phyloP scores from a whole-genome alignment of 495 filamentous ascomycete species.

The Lophiostoma macrostomum region DNA sequence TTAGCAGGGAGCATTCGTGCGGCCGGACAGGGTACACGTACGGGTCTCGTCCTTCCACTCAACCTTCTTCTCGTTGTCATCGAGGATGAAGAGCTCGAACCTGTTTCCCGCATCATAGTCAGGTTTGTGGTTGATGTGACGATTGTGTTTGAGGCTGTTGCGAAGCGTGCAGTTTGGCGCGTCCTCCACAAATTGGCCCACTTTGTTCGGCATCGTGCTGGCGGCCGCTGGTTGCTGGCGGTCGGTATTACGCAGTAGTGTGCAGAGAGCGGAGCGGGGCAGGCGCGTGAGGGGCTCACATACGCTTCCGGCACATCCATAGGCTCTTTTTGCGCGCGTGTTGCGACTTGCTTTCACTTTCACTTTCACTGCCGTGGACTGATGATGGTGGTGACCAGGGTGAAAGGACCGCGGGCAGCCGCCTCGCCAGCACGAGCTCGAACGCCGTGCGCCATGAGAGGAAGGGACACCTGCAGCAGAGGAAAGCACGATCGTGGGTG shows the following conservation, averaged over 20 bases:
- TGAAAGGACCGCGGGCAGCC: no score
- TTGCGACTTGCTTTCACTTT: no score
- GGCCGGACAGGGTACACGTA: constrained; percentile 53
- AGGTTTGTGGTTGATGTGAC: background rate
- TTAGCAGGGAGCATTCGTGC: background rate
- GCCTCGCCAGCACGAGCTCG: no score
- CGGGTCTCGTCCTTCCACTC: constrained; percentile 80
- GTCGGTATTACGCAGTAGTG: background rate
- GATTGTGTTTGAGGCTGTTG: background rate
- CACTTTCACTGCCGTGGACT: no score
- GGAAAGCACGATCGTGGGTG: background rate
- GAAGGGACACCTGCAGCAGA: background rate
- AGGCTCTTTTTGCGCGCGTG: no score
- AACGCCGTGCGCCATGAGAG: background rate
- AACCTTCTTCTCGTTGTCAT: constrained; percentile 87
- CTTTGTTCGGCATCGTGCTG: background rate
- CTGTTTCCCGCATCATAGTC: constrained; percentile 45
- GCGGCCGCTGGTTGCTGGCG: background rate
- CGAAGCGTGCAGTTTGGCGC: background rate
- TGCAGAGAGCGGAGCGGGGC: no score
- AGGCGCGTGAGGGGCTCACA: no score
- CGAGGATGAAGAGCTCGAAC: constrained; percentile 86
- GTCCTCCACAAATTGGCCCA: no score
- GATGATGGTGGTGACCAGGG: no score
- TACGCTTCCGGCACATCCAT: no score